Evolutionary conservation across 1,284 basidiomycete species (phyloP).

Genomic region (Malassezia slooffiae): DNA sequence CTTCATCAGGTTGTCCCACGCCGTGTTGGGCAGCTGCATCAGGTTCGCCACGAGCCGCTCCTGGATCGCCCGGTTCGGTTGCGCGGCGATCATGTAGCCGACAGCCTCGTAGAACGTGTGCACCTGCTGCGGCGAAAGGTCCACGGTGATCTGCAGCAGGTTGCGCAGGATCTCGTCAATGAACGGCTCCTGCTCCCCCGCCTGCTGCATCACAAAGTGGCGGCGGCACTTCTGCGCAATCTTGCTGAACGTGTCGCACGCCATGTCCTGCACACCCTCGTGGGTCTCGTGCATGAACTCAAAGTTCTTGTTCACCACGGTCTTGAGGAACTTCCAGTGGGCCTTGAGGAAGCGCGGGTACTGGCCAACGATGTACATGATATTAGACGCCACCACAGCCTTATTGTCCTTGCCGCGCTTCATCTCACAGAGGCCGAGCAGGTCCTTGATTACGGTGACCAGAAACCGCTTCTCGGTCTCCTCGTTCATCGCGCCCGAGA

Average conservation of each 20-base stretch:
- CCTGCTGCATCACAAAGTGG: slow-evolving; percentile 98
- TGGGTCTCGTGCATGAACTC: slow-evolving; percentile 99
- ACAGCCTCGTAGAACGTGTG: slow-evolving; percentile 64
- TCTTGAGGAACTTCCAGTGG: slow-evolving; percentile 99
- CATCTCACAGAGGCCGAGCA: slow-evolving; percentile 91
- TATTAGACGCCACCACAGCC: slow-evolving; percentile 96
- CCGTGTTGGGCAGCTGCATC: slow-evolving; percentile 95
- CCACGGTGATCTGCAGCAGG: slow-evolving; percentile 86
- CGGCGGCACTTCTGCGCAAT: slow-evolving; percentile 97
- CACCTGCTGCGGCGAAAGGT: slow-evolving; percentile 82
- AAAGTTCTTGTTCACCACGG: slow-evolving; percentile 98
- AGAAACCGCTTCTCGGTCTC: slow-evolving; percentile 98
- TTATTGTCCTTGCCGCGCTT: slow-evolving; percentile 99
- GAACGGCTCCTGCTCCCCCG: slow-evolving; percentile 92
- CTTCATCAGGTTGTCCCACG: slow-evolving; percentile 94
- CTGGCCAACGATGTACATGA: slow-evolving; percentile 99
- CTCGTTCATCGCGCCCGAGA: slow-evolving; percentile 97
- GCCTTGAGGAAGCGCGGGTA: slow-evolving; percentile 99
- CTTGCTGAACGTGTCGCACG: slow-evolving; percentile 99
- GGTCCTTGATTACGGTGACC: slow-evolving; percentile 97
- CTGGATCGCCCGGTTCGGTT: slow-evolving; percentile 92
- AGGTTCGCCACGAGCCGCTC: slow-evolving; percentile 87
- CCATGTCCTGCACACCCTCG: slow-evolving; percentile 99
- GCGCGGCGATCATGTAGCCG: slow-evolving; percentile 98
- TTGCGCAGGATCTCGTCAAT: slow-evolving; percentile 92